Evolutionary conservation across 169 alveolate species (phyloP).

Genomic region (Sarcocystis neurona): DNA sequence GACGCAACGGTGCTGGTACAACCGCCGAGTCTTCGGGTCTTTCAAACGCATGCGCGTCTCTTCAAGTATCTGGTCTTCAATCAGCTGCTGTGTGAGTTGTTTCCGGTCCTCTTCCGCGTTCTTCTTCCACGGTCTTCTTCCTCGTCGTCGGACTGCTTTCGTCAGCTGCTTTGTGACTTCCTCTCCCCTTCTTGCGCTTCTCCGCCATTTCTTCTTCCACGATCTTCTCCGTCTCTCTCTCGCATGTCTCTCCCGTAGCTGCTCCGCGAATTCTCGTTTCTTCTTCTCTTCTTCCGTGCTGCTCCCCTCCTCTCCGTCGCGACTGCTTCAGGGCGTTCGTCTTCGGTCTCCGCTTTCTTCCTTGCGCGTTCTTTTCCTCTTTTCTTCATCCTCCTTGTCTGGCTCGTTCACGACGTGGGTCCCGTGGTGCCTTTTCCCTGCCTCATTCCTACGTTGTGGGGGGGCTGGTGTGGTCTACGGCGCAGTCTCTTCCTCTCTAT

Average conservation of each 20-base stretch:
- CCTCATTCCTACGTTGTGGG: no score
- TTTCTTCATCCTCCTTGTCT: background rate
- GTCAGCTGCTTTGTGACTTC: background rate
- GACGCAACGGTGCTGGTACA: background rate
- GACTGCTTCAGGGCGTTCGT: background rate
- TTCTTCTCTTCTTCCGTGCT: slow-evolving; percentile 5
- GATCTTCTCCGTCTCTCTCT: no score
- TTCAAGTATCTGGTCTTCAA: slow-evolving; percentile 4
- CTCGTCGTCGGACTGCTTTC: background rate
- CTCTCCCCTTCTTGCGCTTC: slow-evolving; percentile 4
- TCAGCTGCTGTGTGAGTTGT: slow-evolving; percentile 14
- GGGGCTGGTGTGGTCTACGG: no score
- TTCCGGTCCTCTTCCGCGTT: background rate
- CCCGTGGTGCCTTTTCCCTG: no score
- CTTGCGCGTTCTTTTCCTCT: background rate
- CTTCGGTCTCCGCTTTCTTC: background rate
- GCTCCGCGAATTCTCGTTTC: slow-evolving; percentile 8
- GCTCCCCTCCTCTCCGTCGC: background rate
- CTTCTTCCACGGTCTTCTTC: background rate
- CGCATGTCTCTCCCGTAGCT: no score
- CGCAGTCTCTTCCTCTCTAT: no score
- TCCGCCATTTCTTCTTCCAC: background rate
- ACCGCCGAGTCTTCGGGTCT: background rate
- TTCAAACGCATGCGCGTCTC: slow-evolving; percentile 5
- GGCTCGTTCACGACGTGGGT: no score